Evolutionary conservation across 768 basidiomycete genomes (phyloP), one percentile per base, ranked within the genome.

Genomic region (Rhodosporidiobolus odoratus): DNA sequence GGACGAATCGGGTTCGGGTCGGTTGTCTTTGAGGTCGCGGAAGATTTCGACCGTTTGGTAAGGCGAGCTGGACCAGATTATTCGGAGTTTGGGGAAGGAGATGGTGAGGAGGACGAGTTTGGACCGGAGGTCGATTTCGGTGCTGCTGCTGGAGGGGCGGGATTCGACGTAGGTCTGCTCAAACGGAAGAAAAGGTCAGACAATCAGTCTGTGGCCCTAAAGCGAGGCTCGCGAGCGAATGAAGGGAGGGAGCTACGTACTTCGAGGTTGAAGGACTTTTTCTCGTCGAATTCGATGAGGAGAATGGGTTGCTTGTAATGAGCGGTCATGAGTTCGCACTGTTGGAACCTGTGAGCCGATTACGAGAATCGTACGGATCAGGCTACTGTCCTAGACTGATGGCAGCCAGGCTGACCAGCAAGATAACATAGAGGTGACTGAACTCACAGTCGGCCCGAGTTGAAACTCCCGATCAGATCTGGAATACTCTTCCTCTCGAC

Each of bases 1-100:
- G 21, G 81, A 77, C 15, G 87, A 84, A 71, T 95, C 89, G 0
- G 96, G 96, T 78, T 99, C 92, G 0, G 85, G 80, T 56, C 85
- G 85, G 75, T 88, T 87, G 40, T 81, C 71, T 77, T 99, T 99
- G 41, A 99, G 86, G 77, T 97, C 96, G 57, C 85, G 86, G 83
- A 98, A 94, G 65, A 98, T 92, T 67, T 92, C 89, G 0, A 91
- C 85, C 0, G 92, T 93, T 27, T 90, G 89, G 77, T 92, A 91
- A 0, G 96, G 91, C 1, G 94, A 97, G 2, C 93, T 93, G 0
- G 93, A 93, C 96, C 96, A 98, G 78, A 99, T 90, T 77, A 97
- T 90, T 53, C 92, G 87, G 4, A 99, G 82, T 21, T 91, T 88
- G 0, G 94, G 96, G 78, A 98, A 98, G 12, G 89, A 84, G 35